Conservation (phyloP, 2,329 filamentous ascomycete species). For the Aspergillus sp. region DNA sequence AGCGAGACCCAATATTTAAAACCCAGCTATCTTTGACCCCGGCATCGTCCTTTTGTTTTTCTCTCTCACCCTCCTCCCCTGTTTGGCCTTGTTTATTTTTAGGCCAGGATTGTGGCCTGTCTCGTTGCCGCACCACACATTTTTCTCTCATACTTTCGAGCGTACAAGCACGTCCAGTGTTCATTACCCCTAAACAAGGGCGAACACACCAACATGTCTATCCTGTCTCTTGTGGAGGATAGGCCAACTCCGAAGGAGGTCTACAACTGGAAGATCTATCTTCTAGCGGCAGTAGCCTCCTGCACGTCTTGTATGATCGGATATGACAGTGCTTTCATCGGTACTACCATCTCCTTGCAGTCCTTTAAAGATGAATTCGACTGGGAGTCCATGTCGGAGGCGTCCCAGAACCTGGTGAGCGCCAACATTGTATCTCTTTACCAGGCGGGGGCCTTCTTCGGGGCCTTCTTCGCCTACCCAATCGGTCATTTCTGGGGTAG, state of each 20-base stretch:
- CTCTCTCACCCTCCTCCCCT: background rate
- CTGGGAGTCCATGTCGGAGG: conserved; percentile 51
- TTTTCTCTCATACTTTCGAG: background rate
- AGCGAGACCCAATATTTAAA: background rate
- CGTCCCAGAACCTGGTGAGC: conserved; percentile 55
- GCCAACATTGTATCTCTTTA: conserved; percentile 79
- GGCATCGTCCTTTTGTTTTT: background rate
- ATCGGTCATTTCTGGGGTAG: conserved; percentile 68
- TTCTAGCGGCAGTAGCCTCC: conserved; percentile 54
- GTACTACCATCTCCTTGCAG: conserved; percentile 68
- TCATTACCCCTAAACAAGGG: background rate
- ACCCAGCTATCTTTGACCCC: background rate
- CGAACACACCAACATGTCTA: conserved; percentile 32
- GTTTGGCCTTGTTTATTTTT: background rate
- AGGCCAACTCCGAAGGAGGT: conserved; percentile 57
- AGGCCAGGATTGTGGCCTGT: background rate
- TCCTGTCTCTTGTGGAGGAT: conserved; percentile 43
- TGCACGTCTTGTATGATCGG: conserved; percentile 61
- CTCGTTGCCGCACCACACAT: background rate
- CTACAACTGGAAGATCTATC: conserved; percentile 61
- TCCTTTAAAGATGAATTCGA: conserved; percentile 70
- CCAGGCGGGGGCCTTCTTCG: conserved; percentile 82
- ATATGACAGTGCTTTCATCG: conserved; percentile 75
- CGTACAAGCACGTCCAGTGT: background rate
- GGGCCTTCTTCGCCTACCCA: conserved; percentile 67